Evolutionary conservation across 2,329 filamentous ascomycete genomes (phyloP).

Genomic region (Exophiala oligosperma): DNA sequence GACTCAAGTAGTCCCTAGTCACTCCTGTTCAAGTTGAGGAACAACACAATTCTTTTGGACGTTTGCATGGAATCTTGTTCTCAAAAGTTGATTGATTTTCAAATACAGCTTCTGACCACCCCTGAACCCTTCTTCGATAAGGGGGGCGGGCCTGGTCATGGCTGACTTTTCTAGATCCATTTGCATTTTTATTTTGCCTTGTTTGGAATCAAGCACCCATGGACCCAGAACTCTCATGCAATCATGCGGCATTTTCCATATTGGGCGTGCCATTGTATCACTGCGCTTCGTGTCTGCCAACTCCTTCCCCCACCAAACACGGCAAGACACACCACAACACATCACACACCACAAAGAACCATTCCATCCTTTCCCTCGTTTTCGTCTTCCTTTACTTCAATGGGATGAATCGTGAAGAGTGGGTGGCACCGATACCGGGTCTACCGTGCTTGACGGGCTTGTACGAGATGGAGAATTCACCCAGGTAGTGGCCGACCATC

Average conservation of each 20-base stretch:
- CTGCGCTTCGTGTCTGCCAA: background rate
- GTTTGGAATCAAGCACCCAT: background rate
- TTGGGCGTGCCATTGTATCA: background rate
- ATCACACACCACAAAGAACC: no score
- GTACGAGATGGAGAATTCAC: constrained; percentile 99
- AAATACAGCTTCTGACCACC: background rate
- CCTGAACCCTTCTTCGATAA: background rate
- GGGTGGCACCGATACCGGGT: constrained; percentile 99
- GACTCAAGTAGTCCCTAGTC: no score
- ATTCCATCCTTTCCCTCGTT: background rate
- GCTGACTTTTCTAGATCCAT: background rate
- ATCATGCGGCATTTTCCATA: background rate
- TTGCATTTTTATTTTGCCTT: background rate
- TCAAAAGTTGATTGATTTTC: background rate
- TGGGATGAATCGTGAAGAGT: constrained; percentile 99
- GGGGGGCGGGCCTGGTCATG: background rate
- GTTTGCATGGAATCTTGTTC: background rate
- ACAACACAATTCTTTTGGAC: no score
- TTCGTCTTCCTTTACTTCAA: constrained; percentile 70
- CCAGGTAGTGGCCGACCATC: constrained; percentile 99
- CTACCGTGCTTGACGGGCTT: constrained; percentile 99
- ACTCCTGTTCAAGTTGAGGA: no score
- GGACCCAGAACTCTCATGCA: background rate
- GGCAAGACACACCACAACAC: background rate
- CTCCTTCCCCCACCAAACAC: background rate